Evolutionary conservation across 768 basidiomycete genomes (phyloP), one percentile per base, ranked within the genome.

Genomic region (Boletus rubescentipes): DNA sequence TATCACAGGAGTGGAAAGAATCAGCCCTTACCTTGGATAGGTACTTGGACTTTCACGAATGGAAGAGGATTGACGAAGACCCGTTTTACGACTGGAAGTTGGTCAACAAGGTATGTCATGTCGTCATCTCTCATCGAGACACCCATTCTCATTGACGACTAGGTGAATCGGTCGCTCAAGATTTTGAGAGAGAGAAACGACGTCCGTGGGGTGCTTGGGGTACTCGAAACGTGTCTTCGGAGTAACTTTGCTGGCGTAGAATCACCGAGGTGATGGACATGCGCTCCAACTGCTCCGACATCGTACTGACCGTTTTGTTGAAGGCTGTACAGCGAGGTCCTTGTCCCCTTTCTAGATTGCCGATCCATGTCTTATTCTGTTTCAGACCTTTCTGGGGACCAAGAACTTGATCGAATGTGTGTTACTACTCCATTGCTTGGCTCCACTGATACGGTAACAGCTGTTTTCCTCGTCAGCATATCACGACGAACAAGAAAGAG

Each of bases 231-330:
- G 0, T 97, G 92, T 60, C 80, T 98, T 40, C 79, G 94, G 49
- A 81, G 85, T 21, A 98, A 97, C 68, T 99, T 98, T 73, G 97
- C 91, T 14, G 97, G 91, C 0, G 85, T 91, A 4, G 95, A 97
- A 72, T 91, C 90, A 34, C 72, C 87, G 10, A 85, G 88, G 88
- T 85, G 54, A 52, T 61, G 15, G n/a, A 5, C 2, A 6, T 14
- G 12, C 37, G 3, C 49, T 54, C 34, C 3, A 7, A 16, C 31
- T 20, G n/a, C 44, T 41, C 16, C n/a, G 31, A 20, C 1, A 5
- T 12, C 26, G 14, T 26, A 18, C 54, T 62, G 54, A 65, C 41
- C 54, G 10, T 49, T 44, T 31, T 15, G n/a, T 46, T 29, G 11
- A 55, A 90, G 93, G 66, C 72, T 98, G 23, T 98, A 97, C 66